These are phyloP conservation scores for Lentinula detonsa DNA, from an alignment of 768 basidiomycete genomes.

Conservation along the genomic window DNA sequence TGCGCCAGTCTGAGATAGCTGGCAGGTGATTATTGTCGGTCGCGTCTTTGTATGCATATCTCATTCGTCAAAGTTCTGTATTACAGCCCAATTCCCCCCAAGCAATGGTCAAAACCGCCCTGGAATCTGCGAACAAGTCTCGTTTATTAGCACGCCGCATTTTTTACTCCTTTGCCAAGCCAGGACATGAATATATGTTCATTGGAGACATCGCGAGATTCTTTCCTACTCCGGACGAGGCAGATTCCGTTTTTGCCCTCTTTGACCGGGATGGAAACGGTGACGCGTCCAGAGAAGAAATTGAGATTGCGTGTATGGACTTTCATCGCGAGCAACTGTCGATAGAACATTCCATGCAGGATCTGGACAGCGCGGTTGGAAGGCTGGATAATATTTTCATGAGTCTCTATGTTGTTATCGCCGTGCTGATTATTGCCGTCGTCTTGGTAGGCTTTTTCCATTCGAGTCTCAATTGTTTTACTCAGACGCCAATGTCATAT, in stretches of 20 bases:
- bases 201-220: conserved; percentile 66
- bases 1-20: conserved; percentile 22
- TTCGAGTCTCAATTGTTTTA: not conserved
- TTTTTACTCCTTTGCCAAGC: conserved; percentile 77
- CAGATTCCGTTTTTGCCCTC: conserved; percentile 58
- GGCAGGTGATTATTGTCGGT: conserved; percentile 31
- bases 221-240: conserved; percentile 64
- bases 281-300: conserved; percentile 63
- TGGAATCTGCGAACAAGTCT: conserved; percentile 77
- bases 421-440: conserved; percentile 77
- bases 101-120: conserved; percentile 72
- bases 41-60: not conserved
- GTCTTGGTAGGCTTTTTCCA: conserved; percentile 46
- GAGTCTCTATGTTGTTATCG: conserved; percentile 68
- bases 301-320: conserved; percentile 75
- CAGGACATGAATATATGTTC: conserved; percentile 50
- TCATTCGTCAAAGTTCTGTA: conserved; percentile 43
- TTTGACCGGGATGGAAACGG: conserved; percentile 74
- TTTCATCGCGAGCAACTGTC: conserved; percentile 83
- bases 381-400: conserved; percentile 84
- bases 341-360: conserved; percentile 81
- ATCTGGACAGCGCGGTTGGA: conserved; percentile 86
- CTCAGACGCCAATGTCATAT: conserved; percentile 17
- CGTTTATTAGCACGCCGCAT: conserved; percentile 76
- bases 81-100: conserved; percentile 85